These are phyloP conservation scores for Protomyces arabidopsidicola DNA, from an alignment of 1,139 yeast species.

Conservation along the genomic window DNA sequence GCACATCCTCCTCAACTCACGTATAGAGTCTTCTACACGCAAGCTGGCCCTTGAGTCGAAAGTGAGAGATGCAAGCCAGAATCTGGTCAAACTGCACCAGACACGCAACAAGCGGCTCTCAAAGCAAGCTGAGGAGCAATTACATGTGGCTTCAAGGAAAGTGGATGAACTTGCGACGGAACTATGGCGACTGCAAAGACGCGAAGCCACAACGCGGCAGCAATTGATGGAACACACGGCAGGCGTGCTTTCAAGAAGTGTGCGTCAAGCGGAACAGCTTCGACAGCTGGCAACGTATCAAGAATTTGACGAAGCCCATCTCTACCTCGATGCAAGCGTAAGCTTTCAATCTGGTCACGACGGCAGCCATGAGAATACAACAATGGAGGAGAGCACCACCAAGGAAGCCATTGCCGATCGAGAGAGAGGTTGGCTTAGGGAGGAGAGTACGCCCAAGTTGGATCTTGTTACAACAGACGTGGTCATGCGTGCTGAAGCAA, in stretches of 20 bases:
- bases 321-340: slow-evolving; percentile 9
- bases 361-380: background rate
- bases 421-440: background rate
- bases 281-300: slow-evolving; percentile 3
- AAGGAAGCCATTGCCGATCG: background rate
- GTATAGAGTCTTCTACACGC: slow-evolving; percentile 26
- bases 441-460: background rate
- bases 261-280: slow-evolving; percentile 1
- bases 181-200: slow-evolving; percentile 27
- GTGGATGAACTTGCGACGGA: slow-evolving; percentile 29
- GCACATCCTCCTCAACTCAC: slow-evolving; percentile 5
- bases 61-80: slow-evolving; percentile 28
- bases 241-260: slow-evolving; percentile 15
- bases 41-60: slow-evolving; percentile 28
- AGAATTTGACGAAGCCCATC: slow-evolving; percentile 22
- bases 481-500: background rate
- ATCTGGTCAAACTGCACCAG: slow-evolving; percentile 25
- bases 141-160: slow-evolving; percentile 20
- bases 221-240: slow-evolving; percentile 28
- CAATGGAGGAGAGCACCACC: background rate
- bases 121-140: slow-evolving; percentile 26
- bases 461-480: background rate
- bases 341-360: slow-evolving; percentile 10
- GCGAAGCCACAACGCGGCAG: slow-evolving; percentile 21
- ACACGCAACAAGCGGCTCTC: slow-evolving; percentile 26